These are phyloP conservation scores for Penicillium sp. DNA, from an alignment of 2,329 filamentous ascomycete genomes.

Conservation along the genomic window DNA sequence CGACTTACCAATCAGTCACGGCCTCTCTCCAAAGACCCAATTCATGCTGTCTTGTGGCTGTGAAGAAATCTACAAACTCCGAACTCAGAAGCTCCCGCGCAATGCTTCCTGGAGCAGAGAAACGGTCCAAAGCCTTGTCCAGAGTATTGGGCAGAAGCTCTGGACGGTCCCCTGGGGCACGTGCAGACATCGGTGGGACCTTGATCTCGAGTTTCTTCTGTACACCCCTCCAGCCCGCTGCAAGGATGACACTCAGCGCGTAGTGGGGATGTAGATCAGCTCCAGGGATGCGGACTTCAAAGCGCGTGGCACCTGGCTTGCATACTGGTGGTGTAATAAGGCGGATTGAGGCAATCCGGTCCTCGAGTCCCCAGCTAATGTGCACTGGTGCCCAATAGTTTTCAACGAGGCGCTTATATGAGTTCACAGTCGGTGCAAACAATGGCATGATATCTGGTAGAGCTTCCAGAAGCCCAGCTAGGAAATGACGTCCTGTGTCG, in stretches of 20 bases:
- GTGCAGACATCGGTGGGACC: constrained; percentile 77
- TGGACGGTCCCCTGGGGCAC: constrained; percentile 57
- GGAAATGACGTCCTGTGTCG: constrained; percentile 87
- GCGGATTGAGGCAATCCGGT: constrained; percentile 84
- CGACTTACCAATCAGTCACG: constrained; percentile 85
- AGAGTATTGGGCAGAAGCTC: constrained; percentile 70
- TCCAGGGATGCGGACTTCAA: constrained; percentile 42
- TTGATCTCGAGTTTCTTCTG: constrained; percentile 84
- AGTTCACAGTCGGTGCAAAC: constrained; percentile 90
- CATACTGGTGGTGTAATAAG: constrained; percentile 85
- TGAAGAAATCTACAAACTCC: constrained; percentile 92
- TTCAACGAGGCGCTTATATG: constrained; percentile 93
- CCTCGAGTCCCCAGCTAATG: constrained; percentile 92
- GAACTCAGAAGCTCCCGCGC: constrained; percentile 88
- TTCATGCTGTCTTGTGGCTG: constrained; percentile 89
- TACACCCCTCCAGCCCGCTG: constrained; percentile 85
- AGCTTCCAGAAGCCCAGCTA: constrained; percentile 82
- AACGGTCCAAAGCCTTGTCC: constrained; percentile 76
- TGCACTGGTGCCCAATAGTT: constrained; percentile 99
- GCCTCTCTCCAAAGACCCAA: constrained; percentile 86
- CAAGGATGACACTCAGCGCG: constrained; percentile 83
- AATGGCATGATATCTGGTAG: constrained; percentile 93
- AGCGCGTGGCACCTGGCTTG: constrained; percentile 59
- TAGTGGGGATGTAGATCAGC: constrained; percentile 87
- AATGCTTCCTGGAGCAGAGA: constrained; percentile 74